These are phyloP conservation scores for Starmera pachycereana DNA, from an alignment of 805 yeast species.

Conservation along the genomic window DNA sequence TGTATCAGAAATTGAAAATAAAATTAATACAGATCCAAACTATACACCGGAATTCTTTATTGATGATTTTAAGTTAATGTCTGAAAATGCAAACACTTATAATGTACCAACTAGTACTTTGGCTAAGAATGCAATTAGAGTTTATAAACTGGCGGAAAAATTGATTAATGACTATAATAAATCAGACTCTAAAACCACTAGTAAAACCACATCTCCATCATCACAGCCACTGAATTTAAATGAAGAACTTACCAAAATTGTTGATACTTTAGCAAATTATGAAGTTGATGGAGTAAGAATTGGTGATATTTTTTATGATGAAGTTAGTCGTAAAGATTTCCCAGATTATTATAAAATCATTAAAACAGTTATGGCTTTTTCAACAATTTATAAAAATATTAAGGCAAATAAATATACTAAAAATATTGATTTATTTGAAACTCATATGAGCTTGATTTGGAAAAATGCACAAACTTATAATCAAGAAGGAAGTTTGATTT, in stretches of 20 bases:
- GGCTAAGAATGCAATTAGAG: slow-evolving; percentile 51
- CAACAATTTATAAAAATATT: slow-evolving; percentile 42
- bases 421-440: slow-evolving; percentile 47
- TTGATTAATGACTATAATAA: slow-evolving; percentile 19
- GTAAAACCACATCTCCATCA: slow-evolving; percentile 4
- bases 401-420: slow-evolving; percentile 37
- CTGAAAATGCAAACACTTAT: slow-evolving; percentile 59
- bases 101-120: slow-evolving; percentile 60
- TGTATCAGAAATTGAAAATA: slow-evolving; percentile 49
- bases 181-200: slow-evolving; percentile 23
- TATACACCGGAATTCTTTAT: slow-evolving; percentile 28
- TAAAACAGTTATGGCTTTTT: slow-evolving; percentile 64
- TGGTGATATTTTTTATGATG: slow-evolving; percentile 65
- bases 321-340: slow-evolving; percentile 57
- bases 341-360: slow-evolving; percentile 77
- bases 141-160: slow-evolving; percentile 45
- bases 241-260: slow-evolving; percentile 7
- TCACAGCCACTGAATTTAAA: slow-evolving; percentile 8
- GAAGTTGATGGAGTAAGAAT: slow-evolving; percentile 26
- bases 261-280: slow-evolving; percentile 12
- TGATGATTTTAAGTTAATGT: slow-evolving; percentile 59
- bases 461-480: slow-evolving; percentile 73
- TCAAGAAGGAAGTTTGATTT: slow-evolving; percentile 60
- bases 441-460: slow-evolving; percentile 55
- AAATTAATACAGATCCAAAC: slow-evolving; percentile 28